Conservation (phyloP, 2,329 filamentous ascomycete species). For the Microsporum canis region DNA sequence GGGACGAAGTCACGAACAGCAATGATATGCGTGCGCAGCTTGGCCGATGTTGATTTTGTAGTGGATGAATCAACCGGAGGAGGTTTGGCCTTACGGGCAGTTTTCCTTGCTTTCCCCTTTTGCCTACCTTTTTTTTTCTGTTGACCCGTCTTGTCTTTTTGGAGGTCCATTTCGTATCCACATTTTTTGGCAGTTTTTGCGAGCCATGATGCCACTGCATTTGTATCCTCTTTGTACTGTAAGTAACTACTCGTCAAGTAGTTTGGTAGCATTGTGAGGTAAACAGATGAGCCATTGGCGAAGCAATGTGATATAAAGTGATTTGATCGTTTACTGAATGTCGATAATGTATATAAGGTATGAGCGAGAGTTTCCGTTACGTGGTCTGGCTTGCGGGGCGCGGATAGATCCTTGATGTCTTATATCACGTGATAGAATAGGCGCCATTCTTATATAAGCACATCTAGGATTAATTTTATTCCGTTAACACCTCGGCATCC, state of each 20-base stretch:
- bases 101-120: neutral
- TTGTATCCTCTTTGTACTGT: constrained; percentile 22
- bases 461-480: no score
- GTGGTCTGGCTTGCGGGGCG: no score
- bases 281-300: neutral
- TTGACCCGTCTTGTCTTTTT: constrained; percentile 1
- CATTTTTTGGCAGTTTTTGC: constrained; percentile 18
- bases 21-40: constrained; percentile 8
- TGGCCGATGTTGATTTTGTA: neutral
- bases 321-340: no score
- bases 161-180: constrained; percentile 14
- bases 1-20: constrained; percentile 11
- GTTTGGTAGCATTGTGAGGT: constrained; percentile 13
- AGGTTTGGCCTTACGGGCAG: neutral
- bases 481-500: neutral
- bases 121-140: neutral
- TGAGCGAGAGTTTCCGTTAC: no score
- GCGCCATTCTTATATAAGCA: no score
- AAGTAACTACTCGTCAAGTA: constrained; percentile 17
- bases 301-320: no score
- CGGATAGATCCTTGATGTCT: no score
- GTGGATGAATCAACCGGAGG: neutral
- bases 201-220: constrained; percentile 22
- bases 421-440: no score
- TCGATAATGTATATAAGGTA: no score